Evolutionary conservation across 495 filamentous ascomycete species (phyloP).

Genomic region (Penicillium ucsense): DNA sequence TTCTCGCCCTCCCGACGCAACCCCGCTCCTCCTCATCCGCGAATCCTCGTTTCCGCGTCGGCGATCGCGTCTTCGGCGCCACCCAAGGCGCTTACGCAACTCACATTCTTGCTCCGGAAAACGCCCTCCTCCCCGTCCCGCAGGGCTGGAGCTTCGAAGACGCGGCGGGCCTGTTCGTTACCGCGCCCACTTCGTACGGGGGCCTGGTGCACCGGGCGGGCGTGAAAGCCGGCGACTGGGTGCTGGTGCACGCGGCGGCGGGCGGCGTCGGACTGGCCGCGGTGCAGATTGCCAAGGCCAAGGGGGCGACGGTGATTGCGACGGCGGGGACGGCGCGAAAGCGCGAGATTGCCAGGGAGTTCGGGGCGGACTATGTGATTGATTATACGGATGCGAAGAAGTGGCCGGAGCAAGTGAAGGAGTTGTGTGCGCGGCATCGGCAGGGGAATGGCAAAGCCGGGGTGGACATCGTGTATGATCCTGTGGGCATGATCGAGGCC

Average conservation of each 20-base stretch:
- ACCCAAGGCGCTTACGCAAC: constrained; percentile 82
- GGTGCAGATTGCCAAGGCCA: constrained; percentile 87
- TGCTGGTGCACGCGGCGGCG: constrained; percentile 86
- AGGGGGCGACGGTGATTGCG: constrained; percentile 81
- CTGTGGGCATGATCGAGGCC: constrained; percentile 75
- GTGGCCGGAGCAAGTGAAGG: constrained; percentile 75
- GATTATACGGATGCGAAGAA: constrained; percentile 54
- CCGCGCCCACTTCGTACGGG: constrained; percentile 82
- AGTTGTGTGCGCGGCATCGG: constrained; percentile 40
- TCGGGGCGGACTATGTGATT: constrained; percentile 75
- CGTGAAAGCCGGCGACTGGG: constrained; percentile 70
- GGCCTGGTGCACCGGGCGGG: constrained; percentile 69
- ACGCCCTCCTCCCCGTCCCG: constrained; percentile 61
- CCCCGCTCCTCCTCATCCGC: constrained; percentile 18
- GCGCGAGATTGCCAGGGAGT: constrained; percentile 63
- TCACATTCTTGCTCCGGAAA: constrained; percentile 55
- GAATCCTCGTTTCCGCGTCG: constrained; percentile 52
- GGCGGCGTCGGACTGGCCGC: constrained; percentile 88
- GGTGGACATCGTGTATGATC: constrained; percentile 86
- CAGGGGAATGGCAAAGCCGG: constrained; percentile 57
- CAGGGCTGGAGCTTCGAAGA: constrained; percentile 72
- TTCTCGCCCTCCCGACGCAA: constrained; percentile 51
- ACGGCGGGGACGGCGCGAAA: constrained; percentile 74
- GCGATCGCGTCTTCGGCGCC: constrained; percentile 79
- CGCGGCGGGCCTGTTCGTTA: constrained; percentile 84